phyloP scores from a whole-genome alignment of 495 filamentous ascomycete species.

The Cryomyces antarcticus region DNA sequence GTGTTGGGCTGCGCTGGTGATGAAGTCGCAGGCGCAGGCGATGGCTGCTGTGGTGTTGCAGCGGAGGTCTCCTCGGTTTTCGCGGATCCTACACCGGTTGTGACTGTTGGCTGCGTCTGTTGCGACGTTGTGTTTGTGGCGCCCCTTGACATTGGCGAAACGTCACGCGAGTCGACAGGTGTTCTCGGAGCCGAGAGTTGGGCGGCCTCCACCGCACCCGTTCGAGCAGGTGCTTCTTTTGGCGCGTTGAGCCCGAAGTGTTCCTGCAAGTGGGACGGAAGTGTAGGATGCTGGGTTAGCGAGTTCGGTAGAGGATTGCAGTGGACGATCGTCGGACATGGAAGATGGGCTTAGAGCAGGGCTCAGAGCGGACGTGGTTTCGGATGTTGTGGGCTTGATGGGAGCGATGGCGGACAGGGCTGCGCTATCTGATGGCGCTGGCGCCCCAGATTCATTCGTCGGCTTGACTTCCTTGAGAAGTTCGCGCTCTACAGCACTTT shows the following conservation, averaged over 20 bases:
- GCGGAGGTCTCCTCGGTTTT: constrained; percentile 5
- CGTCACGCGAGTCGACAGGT: constrained; percentile 8
- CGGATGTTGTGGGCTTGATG: background rate
- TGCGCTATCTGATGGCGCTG: constrained; percentile 13
- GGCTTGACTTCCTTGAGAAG: constrained; percentile 7
- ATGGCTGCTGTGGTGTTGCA: background rate
- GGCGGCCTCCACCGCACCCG: background rate
- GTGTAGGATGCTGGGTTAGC: constrained; percentile 1
- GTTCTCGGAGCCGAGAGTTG: background rate
- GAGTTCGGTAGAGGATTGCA: constrained; percentile 3
- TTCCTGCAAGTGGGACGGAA: constrained; percentile 2
- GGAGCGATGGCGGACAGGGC: constrained; percentile 6
- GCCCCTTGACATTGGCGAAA: constrained; percentile 17
- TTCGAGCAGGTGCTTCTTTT: background rate
- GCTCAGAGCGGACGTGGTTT: background rate
- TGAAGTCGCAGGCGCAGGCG: constrained; percentile 3
- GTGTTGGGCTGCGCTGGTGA: constrained; percentile 2
- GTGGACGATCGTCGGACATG: constrained; percentile 1
- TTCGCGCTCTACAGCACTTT: constrained; percentile 8
- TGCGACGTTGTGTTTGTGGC: constrained; percentile 3
- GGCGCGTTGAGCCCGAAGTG: constrained; percentile 8
- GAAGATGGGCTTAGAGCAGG: background rate
- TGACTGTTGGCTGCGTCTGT: constrained; percentile 10
- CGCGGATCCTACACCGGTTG: constrained; percentile 11
- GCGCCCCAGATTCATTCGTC: constrained; percentile 12